phyloP scores from a whole-genome alignment of 1,139 yeast genomes.

The Candida frijolesensis region DNA sequence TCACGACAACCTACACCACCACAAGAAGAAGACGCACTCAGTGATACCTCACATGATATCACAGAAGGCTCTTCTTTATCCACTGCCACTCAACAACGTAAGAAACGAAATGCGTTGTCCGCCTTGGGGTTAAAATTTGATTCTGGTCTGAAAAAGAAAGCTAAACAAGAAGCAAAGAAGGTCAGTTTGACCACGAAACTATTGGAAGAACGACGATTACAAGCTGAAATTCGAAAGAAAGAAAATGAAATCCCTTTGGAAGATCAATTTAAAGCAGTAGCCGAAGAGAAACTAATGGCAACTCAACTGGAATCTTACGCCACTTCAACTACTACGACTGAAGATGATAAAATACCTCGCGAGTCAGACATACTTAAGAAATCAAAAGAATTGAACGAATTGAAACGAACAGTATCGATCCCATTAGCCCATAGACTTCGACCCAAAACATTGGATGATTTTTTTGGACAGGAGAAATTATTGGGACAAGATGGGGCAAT shows the following conservation, averaged over 20 bases:
- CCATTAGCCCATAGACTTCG: conserved; percentile 88
- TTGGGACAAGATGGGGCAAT: conserved; percentile 76
- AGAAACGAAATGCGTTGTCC: conserved; percentile 25
- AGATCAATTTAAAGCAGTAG: conserved; percentile 12
- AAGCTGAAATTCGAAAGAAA: conserved; percentile 16
- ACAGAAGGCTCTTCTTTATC: conserved; percentile 5
- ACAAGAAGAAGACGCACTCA: conserved; percentile 3
- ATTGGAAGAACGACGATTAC: conserved; percentile 34
- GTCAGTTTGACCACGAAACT: conserved; percentile 35
- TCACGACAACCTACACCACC: conserved; percentile 5
- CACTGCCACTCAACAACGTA: conserved; percentile 1
- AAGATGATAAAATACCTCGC: conserved; percentile 6
- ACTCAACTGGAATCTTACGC: conserved; percentile 2
- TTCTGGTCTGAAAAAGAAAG: conserved; percentile 23
- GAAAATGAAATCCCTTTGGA: conserved; percentile 13
- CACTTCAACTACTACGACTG: neutral
- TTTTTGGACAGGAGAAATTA: conserved; percentile 83
- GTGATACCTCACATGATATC: conserved; percentile 8
- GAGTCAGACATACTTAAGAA: conserved; percentile 15
- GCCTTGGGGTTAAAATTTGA: conserved; percentile 35
- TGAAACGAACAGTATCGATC: conserved; percentile 50
- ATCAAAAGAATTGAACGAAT: conserved; percentile 21
- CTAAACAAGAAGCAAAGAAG: conserved; percentile 22
- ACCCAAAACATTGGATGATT: conserved; percentile 73
- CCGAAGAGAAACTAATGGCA: neutral